Evolutionary conservation across 2,329 filamentous ascomycete species (phyloP), one percentile per base, ranked within the genome.

Genomic region (Fusarium decemcellulare): DNA sequence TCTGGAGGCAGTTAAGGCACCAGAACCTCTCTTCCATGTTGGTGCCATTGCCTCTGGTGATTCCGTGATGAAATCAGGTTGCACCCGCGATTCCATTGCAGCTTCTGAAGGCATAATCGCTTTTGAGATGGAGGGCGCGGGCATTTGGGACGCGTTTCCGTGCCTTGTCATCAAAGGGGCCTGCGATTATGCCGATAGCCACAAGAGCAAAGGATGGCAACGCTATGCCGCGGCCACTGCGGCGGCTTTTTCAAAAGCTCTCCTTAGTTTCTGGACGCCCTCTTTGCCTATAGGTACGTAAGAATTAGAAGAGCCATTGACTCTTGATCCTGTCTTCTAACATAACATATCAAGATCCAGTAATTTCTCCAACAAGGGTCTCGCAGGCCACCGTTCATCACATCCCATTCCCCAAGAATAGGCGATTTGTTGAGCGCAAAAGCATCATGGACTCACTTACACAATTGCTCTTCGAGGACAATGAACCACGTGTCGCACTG

Each of bases 111-210:
- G 51, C 2, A 57, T 79, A 3, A 74, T 80, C 14, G 77, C 68
- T 0, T 80, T 80, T 42, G 79, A 81, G 63, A 80, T 79, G 78
- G 79, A 80, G 52, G 73, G 76, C 2, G 77, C 78, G 2, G 78
- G 78, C 0, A 59, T 76, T 1, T 78, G 74, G 73, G 74, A 75
- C 37, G 78, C 76, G 68, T 76, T 78, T 12, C 73, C 75, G 1
- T 77, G 67, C 23, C 48, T 81, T 2, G 70, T 81, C 4, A 76
- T 82, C 59, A 80, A 79, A 47, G 78, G 79, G 5, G 76, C 80
- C 1, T 78, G 76, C 55, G 78, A 82, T 68, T 83, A 82, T 60
- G 77, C 78, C 1, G 80, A 83, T 55, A 77, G 78, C 30, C 81
- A 82, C 63, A 81, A 81, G 64, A 63, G 44, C 9, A 71, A 69